phyloP scores from a whole-genome alignment of 192 early-diverging fungal genomes.

The Coemansia sp. region DNA sequence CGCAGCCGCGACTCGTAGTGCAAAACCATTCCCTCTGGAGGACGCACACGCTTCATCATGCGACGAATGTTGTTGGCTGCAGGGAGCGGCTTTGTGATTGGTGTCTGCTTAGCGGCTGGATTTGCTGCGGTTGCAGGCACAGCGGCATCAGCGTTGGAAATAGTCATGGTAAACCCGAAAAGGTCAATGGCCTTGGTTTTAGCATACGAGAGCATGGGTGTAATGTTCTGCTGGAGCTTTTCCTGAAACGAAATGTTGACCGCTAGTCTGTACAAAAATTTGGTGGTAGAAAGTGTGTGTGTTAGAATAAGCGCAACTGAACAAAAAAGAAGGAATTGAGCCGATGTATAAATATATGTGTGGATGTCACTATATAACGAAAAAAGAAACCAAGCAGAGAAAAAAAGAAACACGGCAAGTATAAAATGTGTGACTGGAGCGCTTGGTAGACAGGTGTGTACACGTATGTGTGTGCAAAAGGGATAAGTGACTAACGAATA shows the following conservation, averaged over 20 bases:
- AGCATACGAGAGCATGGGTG: not conserved
- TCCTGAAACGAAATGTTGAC: slow-evolving; percentile 5
- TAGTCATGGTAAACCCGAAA: not conserved
- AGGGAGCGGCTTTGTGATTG: slow-evolving; percentile 5
- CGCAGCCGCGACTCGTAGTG: slow-evolving; percentile 40
- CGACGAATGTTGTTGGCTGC: slow-evolving; percentile 32
- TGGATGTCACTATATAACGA: no score
- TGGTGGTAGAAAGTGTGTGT: not conserved
- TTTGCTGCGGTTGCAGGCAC: no score
- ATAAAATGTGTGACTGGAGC: not conserved
- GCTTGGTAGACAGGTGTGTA: not conserved
- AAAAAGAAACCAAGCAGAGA: no score
- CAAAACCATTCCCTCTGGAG: slow-evolving; percentile 40
- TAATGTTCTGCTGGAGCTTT: slow-evolving; percentile 11
- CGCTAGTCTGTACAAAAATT: not conserved
- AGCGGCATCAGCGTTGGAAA: no score
- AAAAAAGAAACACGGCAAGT: not conserved
- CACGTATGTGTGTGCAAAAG: no score
- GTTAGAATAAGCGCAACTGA: not conserved
- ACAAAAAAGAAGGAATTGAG: no score
- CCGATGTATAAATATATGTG: no score
- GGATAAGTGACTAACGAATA: no score
- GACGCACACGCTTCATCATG: slow-evolving; percentile 42
- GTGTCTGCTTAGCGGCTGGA: not conserved
- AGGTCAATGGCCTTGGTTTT: not conserved